These are phyloP conservation scores for Gossypium thurberi DNA, from an alignment of 345 rosid species.

Conservation along the genomic window DNA sequence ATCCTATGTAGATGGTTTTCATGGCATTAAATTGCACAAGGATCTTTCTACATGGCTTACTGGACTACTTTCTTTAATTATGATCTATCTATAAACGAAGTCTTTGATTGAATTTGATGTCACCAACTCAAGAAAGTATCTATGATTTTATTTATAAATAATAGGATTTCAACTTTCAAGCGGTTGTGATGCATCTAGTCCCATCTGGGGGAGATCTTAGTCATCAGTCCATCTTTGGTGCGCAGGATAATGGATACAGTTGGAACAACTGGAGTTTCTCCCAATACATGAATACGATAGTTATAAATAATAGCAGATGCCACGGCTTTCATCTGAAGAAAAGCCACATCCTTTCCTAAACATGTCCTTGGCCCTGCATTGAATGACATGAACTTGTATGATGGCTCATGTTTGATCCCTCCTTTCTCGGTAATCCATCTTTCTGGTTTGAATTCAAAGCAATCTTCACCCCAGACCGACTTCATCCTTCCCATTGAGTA, in stretches of 20 bases:
- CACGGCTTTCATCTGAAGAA: slow-evolving; percentile 42
- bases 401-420: slow-evolving; percentile 26
- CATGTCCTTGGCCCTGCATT: slow-evolving; percentile 66
- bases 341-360: slow-evolving; percentile 50
- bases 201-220: background rate
- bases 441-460: slow-evolving; percentile 35
- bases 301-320: slow-evolving; percentile 35
- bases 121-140: too few relatives aligned
- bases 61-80: background rate
- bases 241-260: slow-evolving; percentile 35
- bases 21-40: background rate
- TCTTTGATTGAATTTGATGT: too few relatives aligned
- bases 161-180: background rate
- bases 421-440: slow-evolving; percentile 28
- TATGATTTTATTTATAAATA: too few relatives aligned
- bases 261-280: slow-evolving; percentile 31
- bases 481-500: slow-evolving; percentile 39
- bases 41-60: background rate
- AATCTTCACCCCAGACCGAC: slow-evolving; percentile 35
- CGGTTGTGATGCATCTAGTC: background rate
- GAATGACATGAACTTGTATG: slow-evolving; percentile 50
- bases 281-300: slow-evolving; percentile 34
- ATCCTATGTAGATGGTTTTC: background rate
- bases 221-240: slow-evolving; percentile 36
- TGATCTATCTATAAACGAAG: background rate